Evolutionary conservation across 2,329 filamentous ascomycete genomes (phyloP).

Genomic region (Bipolaris gigantea): DNA sequence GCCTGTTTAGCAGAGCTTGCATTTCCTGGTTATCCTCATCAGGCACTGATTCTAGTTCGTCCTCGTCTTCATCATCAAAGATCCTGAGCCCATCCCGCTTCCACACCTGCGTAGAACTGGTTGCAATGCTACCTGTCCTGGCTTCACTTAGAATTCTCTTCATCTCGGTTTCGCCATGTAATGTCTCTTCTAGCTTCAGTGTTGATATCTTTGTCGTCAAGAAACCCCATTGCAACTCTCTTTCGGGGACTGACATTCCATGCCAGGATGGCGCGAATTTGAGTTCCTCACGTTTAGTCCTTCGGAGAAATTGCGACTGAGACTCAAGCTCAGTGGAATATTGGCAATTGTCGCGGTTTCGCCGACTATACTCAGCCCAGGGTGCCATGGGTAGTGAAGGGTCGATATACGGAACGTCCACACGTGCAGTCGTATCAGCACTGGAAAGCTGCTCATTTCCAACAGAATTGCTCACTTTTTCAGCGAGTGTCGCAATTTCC

Average conservation of each 20-base stretch:
- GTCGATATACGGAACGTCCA: conserved; percentile 54
- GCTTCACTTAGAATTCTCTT: conserved; percentile 43
- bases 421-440: conserved; percentile 52
- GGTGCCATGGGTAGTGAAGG: conserved; percentile 49
- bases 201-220: conserved; percentile 49
- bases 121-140: conserved; percentile 37
- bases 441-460: conserved; percentile 52
- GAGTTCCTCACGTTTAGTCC: conserved; percentile 41
- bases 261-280: conserved; percentile 45
- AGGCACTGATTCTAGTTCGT: conserved; percentile 25
- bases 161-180: conserved; percentile 47
- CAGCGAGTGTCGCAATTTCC: conserved; percentile 42
- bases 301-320: conserved; percentile 37
- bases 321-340: conserved; percentile 31
- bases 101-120: conserved; percentile 50
- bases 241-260: conserved; percentile 45
- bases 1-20: conserved; percentile 46
- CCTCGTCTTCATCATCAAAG: conserved; percentile 48
- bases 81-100: conserved; percentile 54
- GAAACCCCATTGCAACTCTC: conserved; percentile 52
- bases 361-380: conserved; percentile 48
- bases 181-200: conserved; percentile 43
- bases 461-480: conserved; percentile 39
- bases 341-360: conserved; percentile 6
- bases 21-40: conserved; percentile 36